Percentiles rank a stretch among this genome's conserved stretches.
Conservation (phyloP, 305 asterid genomes). For the Fraxinus velutina region DNA sequence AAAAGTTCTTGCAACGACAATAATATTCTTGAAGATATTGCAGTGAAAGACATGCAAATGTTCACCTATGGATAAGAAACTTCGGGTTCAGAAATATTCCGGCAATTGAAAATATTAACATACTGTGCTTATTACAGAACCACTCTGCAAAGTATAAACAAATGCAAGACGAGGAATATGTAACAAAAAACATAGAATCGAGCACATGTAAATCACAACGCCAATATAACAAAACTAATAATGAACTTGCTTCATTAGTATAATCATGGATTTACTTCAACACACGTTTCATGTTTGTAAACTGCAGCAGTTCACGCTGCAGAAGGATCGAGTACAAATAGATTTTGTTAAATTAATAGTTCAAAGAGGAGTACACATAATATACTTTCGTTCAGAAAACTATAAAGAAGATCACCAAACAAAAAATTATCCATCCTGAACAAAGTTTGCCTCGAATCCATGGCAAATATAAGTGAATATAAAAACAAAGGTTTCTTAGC, state of each 20-base stretch:
- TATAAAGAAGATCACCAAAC: background rate
- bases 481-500: background rate
- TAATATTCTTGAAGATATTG: background rate
- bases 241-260: background rate
- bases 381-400: background rate
- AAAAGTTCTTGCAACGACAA: background rate
- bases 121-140: background rate
- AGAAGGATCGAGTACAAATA: background rate
- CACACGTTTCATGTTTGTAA: background rate
- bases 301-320: background rate
- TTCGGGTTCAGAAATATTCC: background rate
- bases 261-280: background rate
- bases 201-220: background rate
- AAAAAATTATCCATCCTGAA: background rate
- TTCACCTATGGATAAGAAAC: background rate
- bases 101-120: background rate
- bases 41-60: background rate
- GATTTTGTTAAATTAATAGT: background rate
- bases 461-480: background rate
- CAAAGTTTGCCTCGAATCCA: background rate
- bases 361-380: background rate
- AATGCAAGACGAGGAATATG: background rate
- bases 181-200: background rate
- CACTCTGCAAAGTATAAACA: background rate
- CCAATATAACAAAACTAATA: background rate